Evolutionary conservation across 768 basidiomycete species (phyloP), one percentile per base, ranked within the genome.

Genomic region (Ephemerocybe angulata): DNA sequence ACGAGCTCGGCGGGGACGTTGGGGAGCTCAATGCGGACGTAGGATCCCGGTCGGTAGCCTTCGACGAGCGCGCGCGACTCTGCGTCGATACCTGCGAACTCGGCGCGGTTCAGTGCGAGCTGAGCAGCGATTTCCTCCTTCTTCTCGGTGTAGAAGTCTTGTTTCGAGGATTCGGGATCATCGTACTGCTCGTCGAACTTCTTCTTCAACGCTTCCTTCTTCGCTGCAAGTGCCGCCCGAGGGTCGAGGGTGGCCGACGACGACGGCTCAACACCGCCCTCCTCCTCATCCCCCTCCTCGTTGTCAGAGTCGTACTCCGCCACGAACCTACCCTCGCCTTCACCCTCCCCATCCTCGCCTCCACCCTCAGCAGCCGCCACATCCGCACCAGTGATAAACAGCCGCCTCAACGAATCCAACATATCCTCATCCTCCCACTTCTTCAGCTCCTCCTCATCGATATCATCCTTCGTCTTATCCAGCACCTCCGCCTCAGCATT

Each of bases 141-240:
- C 69, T 89, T 86, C 65, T 88, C 84, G 47, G 87, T 83, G 74
- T 97, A 99, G 64, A 97, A 97, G 64, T 93, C 91, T 67, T 84
- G 71, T 62, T 90, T 88, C 53, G 84, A 72, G 52, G 80, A 77
- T 41, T 90, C 87, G 2, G 90, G 88, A 60, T 94, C 92, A 67
- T 97, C 93, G 69, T 98, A 98, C 70, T 96, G 89, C 62, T 93
- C 91, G 70, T 99, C 92, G 66, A 99, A 99, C 69, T 96, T 95
- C 60, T 86, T 85, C 71, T 97, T 97, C 56, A 98, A 80, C 2
- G 80, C 83, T 62, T 90, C 92, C 73, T 98, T 98, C 74, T 96
- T 98, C 28, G 81, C 79, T 8, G 88, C 83, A 31, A 98, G 84
- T 1, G 80, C 76, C 28, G 75, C 74, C 25, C 78, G 72, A 15